phyloP scores from a whole-genome alignment of 2,329 filamentous ascomycete species.

The Reticulascus tulasneorum region DNA sequence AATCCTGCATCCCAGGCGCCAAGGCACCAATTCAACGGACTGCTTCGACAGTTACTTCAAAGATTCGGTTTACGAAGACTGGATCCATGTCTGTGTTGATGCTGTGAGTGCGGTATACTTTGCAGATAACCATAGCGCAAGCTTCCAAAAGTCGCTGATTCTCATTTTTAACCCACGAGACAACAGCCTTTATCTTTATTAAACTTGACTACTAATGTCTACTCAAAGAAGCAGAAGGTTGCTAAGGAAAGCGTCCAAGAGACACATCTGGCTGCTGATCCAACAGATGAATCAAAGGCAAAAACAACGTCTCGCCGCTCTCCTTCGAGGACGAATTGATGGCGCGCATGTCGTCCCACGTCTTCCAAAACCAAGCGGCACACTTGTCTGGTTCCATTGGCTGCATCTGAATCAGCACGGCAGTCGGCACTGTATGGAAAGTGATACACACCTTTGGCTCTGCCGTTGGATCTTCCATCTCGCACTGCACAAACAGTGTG shows the following conservation, averaged over 20 bases:
- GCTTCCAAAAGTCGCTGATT: no score
- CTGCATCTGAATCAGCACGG: constrained; percentile 14
- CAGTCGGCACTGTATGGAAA: constrained; percentile 4
- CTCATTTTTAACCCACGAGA: no score
- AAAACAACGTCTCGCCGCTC: constrained; percentile 22
- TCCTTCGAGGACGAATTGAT: constrained; percentile 5
- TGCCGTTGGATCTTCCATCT: constrained; percentile 39
- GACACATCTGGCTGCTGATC: constrained; percentile 17
- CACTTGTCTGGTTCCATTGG: constrained; percentile 48
- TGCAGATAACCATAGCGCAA: no score
- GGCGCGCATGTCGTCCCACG: constrained; percentile 36
- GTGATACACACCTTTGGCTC: constrained; percentile 49
- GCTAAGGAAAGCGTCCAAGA: no score
- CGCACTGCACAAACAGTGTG: constrained; percentile 63
- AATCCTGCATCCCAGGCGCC: no score
- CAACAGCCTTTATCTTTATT: no score
- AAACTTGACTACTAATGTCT: not conserved
- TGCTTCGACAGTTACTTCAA: no score
- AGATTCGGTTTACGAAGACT: no score
- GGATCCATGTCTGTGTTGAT: no score
- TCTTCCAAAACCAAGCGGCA: constrained; percentile 44
- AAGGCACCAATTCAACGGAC: no score
- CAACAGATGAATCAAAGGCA: constrained; percentile 27
- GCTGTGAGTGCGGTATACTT: no score
- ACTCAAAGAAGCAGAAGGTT: not conserved